Evolutionary conservation across 2,329 filamentous ascomycete species (phyloP).

Genomic region (Fusarium pseudograminearum): DNA sequence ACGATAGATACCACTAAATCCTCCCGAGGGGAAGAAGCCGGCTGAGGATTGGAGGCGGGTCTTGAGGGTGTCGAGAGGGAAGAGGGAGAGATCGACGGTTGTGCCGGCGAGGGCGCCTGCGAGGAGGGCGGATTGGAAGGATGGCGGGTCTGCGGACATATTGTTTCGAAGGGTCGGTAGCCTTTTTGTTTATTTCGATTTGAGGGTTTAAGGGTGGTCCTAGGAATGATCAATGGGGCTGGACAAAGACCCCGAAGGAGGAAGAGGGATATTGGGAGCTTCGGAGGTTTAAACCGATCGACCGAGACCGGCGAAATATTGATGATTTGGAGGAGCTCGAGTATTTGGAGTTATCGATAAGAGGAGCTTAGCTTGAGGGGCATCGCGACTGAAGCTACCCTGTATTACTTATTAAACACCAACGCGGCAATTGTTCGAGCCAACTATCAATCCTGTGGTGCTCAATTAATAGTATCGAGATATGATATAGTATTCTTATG

Average conservation of each 20-base stretch:
- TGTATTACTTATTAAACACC: conserved; percentile 7
- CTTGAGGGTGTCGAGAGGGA: conserved; percentile 98
- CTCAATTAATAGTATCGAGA: not conserved
- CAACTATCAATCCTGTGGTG: not conserved
- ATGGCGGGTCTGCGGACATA: conserved; percentile 47
- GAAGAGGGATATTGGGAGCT: conserved; percentile 16
- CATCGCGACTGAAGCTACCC: conserved; percentile 22
- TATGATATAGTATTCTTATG: not conserved
- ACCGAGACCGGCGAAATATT: conserved; percentile 47
- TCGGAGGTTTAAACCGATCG: conserved; percentile 39
- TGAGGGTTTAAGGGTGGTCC: not conserved
- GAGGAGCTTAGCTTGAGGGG: conserved; percentile 12
- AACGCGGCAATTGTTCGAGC: not conserved
- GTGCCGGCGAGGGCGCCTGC: conserved; percentile 93
- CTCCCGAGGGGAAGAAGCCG: conserved; percentile 84
- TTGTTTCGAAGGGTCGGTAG: not conserved
- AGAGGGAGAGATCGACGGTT: conserved; percentile 96
- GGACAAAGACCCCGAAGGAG: conserved; percentile 11
- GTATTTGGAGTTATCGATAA: conserved; percentile 46
- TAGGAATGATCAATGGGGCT: conserved; percentile 3
- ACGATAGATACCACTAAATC: conserved; percentile 91
- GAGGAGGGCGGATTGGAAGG: conserved; percentile 72
- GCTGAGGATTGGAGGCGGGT: conserved; percentile 89
- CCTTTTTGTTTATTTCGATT: not conserved
- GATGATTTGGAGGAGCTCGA: conserved; percentile 20